Evolutionary conservation across 2,329 filamentous ascomycete genomes (phyloP).

Genomic region (Cryphonectria carpinicola): DNA sequence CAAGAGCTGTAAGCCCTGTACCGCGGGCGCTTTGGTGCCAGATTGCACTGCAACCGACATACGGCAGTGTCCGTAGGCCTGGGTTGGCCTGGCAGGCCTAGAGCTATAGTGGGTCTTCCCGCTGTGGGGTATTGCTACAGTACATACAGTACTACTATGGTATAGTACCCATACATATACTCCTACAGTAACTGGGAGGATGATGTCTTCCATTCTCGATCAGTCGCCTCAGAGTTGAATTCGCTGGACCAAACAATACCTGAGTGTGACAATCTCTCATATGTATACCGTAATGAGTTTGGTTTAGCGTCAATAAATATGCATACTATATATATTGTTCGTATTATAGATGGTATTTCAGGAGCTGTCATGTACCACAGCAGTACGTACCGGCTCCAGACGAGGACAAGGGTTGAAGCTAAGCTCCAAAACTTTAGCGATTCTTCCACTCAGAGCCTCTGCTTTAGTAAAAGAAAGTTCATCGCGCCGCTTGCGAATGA

Average conservation of each 20-base stretch:
- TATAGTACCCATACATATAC: neutral
- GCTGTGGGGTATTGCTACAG: neutral
- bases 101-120: neutral
- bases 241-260: neutral
- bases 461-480: conserved; percentile 24
- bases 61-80: conserved; percentile 12
- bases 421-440: neutral
- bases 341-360: neutral
- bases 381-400: neutral
- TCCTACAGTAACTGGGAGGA: neutral
- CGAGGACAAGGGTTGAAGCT: neutral
- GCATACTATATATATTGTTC: neutral
- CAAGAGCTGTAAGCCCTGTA: conserved; percentile 19
- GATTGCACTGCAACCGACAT: conserved; percentile 23
- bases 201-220: neutral
- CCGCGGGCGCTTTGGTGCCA: conserved; percentile 19
- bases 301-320: neutral
- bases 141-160: too few species aligned
- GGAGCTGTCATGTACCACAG: neutral
- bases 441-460: conserved; percentile 25
- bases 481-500: conserved; percentile 16
- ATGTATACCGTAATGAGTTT: too few species aligned
- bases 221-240: neutral
- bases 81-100: conserved; percentile 13
- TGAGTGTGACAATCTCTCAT: too few species aligned